A percentile compares a stretch with the other conserved stretches of the same genome.
Conservation (phyloP, 805 yeast species). For the Kluyveromyces siamensis region DNA sequence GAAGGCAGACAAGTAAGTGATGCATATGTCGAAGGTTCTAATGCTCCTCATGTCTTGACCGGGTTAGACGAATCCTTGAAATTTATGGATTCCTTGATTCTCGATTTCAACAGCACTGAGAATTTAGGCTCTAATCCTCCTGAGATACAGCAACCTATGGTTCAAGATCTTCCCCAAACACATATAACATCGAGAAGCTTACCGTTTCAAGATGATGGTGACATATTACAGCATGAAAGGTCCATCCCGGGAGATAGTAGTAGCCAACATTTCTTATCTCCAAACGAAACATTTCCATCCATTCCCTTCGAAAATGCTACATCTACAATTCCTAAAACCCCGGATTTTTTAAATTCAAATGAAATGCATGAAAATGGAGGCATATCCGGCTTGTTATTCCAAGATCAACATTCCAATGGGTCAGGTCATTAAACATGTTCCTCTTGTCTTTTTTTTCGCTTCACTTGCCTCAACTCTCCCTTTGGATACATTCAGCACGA, state of each 20-base stretch:
- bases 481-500: not conserved
- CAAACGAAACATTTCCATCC: not conserved
- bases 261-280: not conserved
- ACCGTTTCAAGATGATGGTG: not conserved
- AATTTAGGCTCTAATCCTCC: constrained; percentile 17
- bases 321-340: constrained; percentile 13
- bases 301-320: not conserved
- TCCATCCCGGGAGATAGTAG: not conserved
- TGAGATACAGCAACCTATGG: not conserved
- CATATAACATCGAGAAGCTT: not conserved
- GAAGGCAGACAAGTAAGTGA: constrained; percentile 74
- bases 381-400: not conserved
- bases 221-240: not conserved
- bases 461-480: not conserved
- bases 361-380: constrained; percentile 7
- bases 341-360: constrained; percentile 17
- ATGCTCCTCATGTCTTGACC: constrained; percentile 59
- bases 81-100: constrained; percentile 44
- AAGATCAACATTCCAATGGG: constrained; percentile 2
- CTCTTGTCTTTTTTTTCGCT: not conserved
- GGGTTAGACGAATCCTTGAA: constrained; percentile 46
- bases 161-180: not conserved
- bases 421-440: not conserved
- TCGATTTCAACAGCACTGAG: constrained; percentile 35
- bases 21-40: constrained; percentile 54